These are phyloP conservation scores for Blumeriella jaapii DNA, from an alignment of 2,329 filamentous ascomycete genomes.

Conservation along the genomic window DNA sequence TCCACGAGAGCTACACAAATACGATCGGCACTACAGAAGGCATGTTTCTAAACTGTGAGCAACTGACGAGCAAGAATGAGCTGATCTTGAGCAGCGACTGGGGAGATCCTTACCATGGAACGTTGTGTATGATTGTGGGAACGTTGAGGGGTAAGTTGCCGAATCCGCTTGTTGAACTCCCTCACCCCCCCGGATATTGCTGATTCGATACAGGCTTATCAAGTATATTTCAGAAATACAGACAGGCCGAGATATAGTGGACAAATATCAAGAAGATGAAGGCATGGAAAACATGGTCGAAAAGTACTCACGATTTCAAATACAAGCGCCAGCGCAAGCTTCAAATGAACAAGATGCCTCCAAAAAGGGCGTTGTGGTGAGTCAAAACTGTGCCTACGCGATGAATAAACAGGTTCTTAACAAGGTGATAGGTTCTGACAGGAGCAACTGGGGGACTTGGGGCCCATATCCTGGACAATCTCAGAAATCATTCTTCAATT, in stretches of 20 bases:
- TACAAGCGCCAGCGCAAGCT: too few relatives aligned
- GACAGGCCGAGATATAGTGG: neutral
- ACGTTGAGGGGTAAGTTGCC: constrained; percentile 29
- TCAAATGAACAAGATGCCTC: neutral
- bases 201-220: constrained; percentile 21
- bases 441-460: constrained; percentile 41
- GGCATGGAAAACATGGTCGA: constrained; percentile 35
- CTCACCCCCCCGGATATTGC: too few relatives aligned
- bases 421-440: constrained; percentile 29
- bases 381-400: neutral
- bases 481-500: constrained; percentile 30
- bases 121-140: constrained; percentile 48
- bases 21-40: constrained; percentile 10
- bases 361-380: neutral
- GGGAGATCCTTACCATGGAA: constrained; percentile 39
- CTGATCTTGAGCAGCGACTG: constrained; percentile 23
- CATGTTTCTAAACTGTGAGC: neutral
- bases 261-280: constrained; percentile 2
- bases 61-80: neutral
- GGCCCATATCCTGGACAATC: constrained; percentile 36
- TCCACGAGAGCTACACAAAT: constrained; percentile 30
- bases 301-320: too few relatives aligned
- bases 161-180: too few relatives aligned
- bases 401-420: neutral
- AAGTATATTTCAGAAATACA: neutral